Evolutionary conservation across 2,329 filamentous ascomycete genomes (phyloP).

Genomic region (Rhinocladiella similis): DNA sequence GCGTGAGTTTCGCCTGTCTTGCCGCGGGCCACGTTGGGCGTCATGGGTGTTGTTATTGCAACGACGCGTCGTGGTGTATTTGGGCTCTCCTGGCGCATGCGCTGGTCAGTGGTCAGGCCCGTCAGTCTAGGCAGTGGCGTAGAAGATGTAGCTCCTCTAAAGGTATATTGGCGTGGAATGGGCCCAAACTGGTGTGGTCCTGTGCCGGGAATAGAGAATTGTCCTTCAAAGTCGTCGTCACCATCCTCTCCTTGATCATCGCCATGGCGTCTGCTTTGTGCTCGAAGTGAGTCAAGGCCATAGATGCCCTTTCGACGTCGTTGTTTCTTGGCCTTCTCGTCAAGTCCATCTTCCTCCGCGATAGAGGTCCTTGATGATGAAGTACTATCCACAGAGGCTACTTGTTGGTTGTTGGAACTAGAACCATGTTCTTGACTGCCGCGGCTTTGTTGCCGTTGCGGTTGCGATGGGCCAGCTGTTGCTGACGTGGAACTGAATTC

Average conservation of each 20-base stretch:
- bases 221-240: background rate
- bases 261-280: background rate
- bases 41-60: background rate
- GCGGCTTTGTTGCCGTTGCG: no score
- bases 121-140: background rate
- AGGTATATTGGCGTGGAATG: conserved; percentile 5
- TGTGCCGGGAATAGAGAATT: background rate
- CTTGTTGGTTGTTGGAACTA: background rate
- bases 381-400: background rate
- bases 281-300: conserved; percentile 16
- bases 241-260: background rate
- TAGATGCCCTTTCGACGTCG: conserved; percentile 18
- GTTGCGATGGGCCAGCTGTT: background rate
- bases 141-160: conserved; percentile 8
- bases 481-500: background rate
- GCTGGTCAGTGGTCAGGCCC: no score
- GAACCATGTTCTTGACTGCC: background rate
- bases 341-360: no score
- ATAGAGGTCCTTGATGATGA: background rate
- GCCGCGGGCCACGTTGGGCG: background rate
- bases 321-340: background rate
- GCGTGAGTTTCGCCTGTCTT: background rate
- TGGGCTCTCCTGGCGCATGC: background rate
- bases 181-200: background rate
- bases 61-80: background rate